phyloP scores from a whole-genome alignment of 139 green algal genomes.

The Chara braunii region DNA sequence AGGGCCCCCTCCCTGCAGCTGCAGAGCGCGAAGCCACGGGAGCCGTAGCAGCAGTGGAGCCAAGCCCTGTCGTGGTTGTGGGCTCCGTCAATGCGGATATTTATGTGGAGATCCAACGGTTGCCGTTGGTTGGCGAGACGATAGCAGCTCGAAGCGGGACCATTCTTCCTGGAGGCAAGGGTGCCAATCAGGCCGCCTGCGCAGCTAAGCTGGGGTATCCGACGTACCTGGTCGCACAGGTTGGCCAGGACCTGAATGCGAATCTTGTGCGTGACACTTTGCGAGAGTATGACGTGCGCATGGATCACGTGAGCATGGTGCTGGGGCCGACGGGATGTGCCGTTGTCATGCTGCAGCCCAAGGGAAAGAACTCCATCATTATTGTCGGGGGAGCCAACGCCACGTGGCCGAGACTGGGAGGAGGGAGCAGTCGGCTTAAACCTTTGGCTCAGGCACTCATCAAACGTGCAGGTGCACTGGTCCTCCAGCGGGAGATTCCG shows the following conservation, averaged over 20 bases:
- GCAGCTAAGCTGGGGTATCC: slow-evolving; percentile 35
- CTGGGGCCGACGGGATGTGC: slow-evolving; percentile 43
- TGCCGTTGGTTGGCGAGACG: slow-evolving; percentile 24
- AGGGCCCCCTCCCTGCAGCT: no score
- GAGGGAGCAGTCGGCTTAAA: not conserved
- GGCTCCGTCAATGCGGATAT: slow-evolving; percentile 40
- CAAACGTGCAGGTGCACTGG: slow-evolving; percentile 39
- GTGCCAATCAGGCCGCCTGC: slow-evolving; percentile 61
- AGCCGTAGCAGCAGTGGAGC: not conserved
- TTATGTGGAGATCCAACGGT: slow-evolving; percentile 13
- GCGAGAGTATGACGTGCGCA: slow-evolving; percentile 36
- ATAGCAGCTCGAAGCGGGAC: not conserved
- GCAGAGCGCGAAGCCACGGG: no score
- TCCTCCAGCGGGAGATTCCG: slow-evolving; percentile 69
- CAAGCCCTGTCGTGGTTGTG: slow-evolving; percentile 39
- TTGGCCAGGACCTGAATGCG: slow-evolving; percentile 52
- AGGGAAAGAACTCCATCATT: slow-evolving; percentile 53
- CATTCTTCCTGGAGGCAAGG: slow-evolving; percentile 40
- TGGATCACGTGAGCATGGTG: slow-evolving; percentile 27
- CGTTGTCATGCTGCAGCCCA: slow-evolving; percentile 59
- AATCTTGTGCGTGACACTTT: slow-evolving; percentile 43
- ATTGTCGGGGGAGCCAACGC: slow-evolving; percentile 62
- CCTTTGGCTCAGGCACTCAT: slow-evolving; percentile 12
- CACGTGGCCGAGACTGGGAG: slow-evolving; percentile 13
- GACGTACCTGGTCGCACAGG: slow-evolving; percentile 32